Base-by-base conservation (phyloP, 2,329 filamentous ascomycete genomes). In the Myriosclerotinia duriaeana region DNA sequence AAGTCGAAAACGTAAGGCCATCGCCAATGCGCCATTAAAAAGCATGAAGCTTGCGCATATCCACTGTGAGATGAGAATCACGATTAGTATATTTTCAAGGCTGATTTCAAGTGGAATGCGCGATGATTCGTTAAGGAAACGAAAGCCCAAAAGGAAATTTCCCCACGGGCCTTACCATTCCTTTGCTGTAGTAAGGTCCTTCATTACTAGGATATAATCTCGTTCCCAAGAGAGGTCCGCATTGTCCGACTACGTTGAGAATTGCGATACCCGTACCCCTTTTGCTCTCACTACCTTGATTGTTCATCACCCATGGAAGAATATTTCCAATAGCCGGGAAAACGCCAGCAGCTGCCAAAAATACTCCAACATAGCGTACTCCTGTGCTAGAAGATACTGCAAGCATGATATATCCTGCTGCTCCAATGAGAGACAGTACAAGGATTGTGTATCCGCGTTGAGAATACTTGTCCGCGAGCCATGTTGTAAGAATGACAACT, bases 271-370 rank as follows among this genome's bases (percentile, higher is more conserved):
- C 83, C 1, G 84, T 84, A 3, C 89, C 89, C 4, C 88, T 83
- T 60, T 89, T 86, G 4, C 87, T 88, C 73, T 89, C 87, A 53
- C 80, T 85, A 14, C 88, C 87, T 75, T 90, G 87, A 74, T 91
- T 91, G 75, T 90, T 87, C 5, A 89, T 76, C 1, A 89, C 88
- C 76, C 89, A 90, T 0, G 89, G 88, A 48, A 92, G 83, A 11
- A 89, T 88, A 70, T 91, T 90, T 5, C 86, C 85, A 52, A 92
- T 87, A 71, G 84, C 85, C 0, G 88, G 86, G 55, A 92, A 88
- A 30, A 92, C 84, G 12, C 87, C 87, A 2, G 80, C 81, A 0
- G 86, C 84, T 7, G 86, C 85, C 72, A 85, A 71, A 66, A 81
- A 84, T 1, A 82, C 80, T 4, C 79, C 81, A 0, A 79, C 75